A percentile compares a stretch with the other conserved stretches of the same genome.
These are phyloP conservation scores for Cunninghamia lanceolata DNA, from an alignment of 75 land plant genomes.

Conservation along the genomic window DNA sequence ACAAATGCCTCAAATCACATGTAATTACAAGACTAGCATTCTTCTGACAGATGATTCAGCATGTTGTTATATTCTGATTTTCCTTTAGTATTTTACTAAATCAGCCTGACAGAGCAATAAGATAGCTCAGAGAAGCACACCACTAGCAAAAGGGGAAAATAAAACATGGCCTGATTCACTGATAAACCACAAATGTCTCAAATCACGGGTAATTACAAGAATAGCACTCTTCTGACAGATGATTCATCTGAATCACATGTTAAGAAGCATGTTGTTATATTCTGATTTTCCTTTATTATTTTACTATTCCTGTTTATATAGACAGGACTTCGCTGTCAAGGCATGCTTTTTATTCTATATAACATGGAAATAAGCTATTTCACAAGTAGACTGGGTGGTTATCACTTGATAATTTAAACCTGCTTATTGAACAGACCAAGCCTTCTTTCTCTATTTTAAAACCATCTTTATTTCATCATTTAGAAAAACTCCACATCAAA, in stretches of 20 bases:
- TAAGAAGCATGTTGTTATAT: neutral
- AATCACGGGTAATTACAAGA: neutral
- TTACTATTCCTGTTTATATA: neutral
- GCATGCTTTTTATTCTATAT: neutral
- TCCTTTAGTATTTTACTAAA: neutral
- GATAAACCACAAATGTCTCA: neutral
- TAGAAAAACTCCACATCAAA: neutral
- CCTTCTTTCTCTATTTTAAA: neutral
- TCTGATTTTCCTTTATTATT: too few relatives aligned
- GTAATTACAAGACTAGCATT: neutral
- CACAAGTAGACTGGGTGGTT: neutral
- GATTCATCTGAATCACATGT: neutral
- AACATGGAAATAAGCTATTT: neutral
- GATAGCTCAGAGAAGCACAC: neutral
- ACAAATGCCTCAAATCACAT: neutral
- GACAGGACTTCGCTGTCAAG: neutral
- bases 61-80: neutral
- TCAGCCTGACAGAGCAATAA: constrained; percentile 28
- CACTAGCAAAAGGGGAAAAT: neutral
- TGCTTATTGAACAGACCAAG: neutral
- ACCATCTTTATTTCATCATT: neutral
- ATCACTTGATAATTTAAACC: neutral
- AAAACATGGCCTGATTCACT: neutral
- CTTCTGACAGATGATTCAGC: neutral
- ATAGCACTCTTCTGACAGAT: neutral